Evolutionary conservation across 1,284 basidiomycete genomes (phyloP), one percentile per base, ranked within the genome.

Genomic region (Xerocomus minutiporus): DNA sequence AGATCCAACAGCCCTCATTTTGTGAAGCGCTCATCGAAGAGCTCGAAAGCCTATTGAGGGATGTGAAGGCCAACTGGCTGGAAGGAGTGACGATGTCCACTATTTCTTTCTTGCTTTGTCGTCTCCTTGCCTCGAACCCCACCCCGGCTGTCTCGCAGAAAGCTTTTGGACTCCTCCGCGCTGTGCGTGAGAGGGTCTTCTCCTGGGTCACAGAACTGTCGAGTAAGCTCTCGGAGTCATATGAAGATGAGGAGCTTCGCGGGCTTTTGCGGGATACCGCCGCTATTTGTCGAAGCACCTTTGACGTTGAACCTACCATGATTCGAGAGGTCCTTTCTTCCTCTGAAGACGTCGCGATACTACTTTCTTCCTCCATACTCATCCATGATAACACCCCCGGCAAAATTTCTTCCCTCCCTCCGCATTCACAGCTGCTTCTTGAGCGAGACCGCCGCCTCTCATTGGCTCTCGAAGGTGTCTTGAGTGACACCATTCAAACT

Each of bases 31-130:
- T 79, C 0, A 39, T 81, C 0, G 40, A 31, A 6, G 73, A 75
- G 38, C 58, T 75, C 8, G 55, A 62, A n/a, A 51, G 48, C 8
- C 58, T 75, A 1, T 39, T 73, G 2, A 40, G 26, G 4, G 59
- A 61, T 17, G 58, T 77, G 6, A 53, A 67, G 51, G 66, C 51
- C 1, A 80, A 75, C 56, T 80, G 79, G 79, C 56, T 70, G 35
- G 71, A 79, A 51, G 62, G 58, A 0, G 60, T 65, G 29, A 69
- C 73, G 0, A 68, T 75, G 44, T 60, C 64, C 28, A 75, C 65
- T 0, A 64, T 77, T n/a, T 65, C 72, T 40, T 57, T 67, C 25
- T 54, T 80, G 1, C 55, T 58, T 1, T 53, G 51, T 43, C 73
- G 76, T 23, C 55, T 79, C 8, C 61, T 77, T 13, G 57, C 70